Evolutionary conservation across 768 basidiomycete genomes (phyloP).

Genomic region (Hericium coralloides): DNA sequence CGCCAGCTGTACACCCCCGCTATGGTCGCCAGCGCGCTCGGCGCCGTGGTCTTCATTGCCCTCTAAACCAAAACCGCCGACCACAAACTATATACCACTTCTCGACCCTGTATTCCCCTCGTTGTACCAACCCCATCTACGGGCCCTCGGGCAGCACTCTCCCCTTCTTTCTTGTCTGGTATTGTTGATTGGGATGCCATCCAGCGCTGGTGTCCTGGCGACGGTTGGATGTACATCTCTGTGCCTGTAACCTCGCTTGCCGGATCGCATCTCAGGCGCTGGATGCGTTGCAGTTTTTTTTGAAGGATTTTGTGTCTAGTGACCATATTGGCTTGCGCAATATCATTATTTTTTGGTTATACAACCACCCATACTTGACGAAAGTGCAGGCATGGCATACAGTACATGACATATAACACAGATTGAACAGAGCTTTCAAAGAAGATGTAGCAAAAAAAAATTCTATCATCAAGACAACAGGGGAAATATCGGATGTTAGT

Average conservation of each 20-base stretch:
- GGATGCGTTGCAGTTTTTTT: not conserved
- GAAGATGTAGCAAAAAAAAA: too few relatives aligned
- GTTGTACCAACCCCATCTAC: slow-evolving; percentile 1
- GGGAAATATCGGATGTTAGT: too few relatives aligned
- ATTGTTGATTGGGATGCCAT: not conserved
- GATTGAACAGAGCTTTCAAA: too few relatives aligned
- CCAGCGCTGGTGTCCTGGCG: slow-evolving; percentile 1
- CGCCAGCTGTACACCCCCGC: not conserved
- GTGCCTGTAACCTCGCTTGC: not conserved
- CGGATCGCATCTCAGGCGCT: not conserved
- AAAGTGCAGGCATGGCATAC: too few relatives aligned
- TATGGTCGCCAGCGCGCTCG: slow-evolving; percentile 2
- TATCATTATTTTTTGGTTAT: not conserved
- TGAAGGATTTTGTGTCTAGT: not conserved
- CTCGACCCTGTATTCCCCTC: not conserved
- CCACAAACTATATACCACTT: not conserved
- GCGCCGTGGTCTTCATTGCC: not conserved
- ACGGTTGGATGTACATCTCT: not conserved
- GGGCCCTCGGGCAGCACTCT: not conserved
- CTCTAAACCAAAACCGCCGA: not conserved
- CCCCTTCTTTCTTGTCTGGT: not conserved
- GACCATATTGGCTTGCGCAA: not conserved
- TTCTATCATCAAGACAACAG: too few relatives aligned
- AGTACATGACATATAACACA: too few relatives aligned
- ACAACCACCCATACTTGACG: not conserved